Evolutionary conservation across 768 basidiomycete genomes (phyloP).

Genomic region (Zangia roseola): DNA sequence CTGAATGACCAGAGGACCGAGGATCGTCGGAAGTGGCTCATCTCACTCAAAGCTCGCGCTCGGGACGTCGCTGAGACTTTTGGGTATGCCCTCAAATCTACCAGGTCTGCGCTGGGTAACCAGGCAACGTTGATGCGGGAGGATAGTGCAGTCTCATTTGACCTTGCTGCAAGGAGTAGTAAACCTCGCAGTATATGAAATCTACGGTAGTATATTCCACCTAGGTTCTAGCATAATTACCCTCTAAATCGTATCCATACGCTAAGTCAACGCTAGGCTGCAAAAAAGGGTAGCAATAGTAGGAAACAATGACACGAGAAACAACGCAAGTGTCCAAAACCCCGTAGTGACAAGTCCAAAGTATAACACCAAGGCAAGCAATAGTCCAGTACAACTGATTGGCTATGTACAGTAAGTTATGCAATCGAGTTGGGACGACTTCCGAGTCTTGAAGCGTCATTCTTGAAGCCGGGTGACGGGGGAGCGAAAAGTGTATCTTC

Average conservation of each 20-base stretch:
- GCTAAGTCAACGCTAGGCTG: constrained; percentile 9
- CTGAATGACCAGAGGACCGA: constrained; percentile 17
- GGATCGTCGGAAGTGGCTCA: constrained; percentile 18
- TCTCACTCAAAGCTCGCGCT: constrained; percentile 20
- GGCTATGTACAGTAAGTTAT: constrained; percentile 16
- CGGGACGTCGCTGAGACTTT: constrained; percentile 12
- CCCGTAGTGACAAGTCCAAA: too few relatives aligned
- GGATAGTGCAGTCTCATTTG: constrained; percentile 30
- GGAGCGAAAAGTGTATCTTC: constrained; percentile 51
- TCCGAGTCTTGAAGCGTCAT: constrained; percentile 24
- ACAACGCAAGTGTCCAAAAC: constrained; percentile 10
- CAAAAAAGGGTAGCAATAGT: background rate
- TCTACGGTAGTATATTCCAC: constrained; percentile 4
- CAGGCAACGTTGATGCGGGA: constrained; percentile 19
- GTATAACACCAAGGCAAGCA: constrained; percentile 1
- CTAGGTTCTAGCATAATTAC: background rate
- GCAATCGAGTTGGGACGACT: constrained; percentile 45
- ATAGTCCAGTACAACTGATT: background rate
- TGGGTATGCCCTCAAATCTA: constrained; percentile 14
- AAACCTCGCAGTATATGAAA: constrained; percentile 25
- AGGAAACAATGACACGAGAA: background rate
- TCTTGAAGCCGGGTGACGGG: constrained; percentile 59
- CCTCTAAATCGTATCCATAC: constrained; percentile 1
- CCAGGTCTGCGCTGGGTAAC: constrained; percentile 28
- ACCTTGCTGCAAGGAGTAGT: constrained; percentile 28